Evolutionary conservation across 805 yeast genomes (phyloP), one percentile per base, ranked within the genome.

Genomic region (Ogataea degrootiae): DNA sequence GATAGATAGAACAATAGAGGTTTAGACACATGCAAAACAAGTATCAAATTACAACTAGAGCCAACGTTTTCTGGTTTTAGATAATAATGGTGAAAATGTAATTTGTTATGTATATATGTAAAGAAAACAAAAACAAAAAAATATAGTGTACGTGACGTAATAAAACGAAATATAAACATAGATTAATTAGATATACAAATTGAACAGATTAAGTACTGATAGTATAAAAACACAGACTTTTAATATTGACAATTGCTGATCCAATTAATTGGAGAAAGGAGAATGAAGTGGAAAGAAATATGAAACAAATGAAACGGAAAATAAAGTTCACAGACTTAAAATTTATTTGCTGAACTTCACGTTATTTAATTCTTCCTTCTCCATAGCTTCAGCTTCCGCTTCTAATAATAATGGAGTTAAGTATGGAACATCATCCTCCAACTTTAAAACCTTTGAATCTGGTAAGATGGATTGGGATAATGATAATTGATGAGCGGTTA

Each of bases 301-400:
- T 15, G 15, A 4, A 12, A 34, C 6, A 34, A 5, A n/a, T 15
- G 15, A 34, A 34, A 2, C n/a, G 14, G n/a, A 34, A 12, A 12
- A 34, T 34, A 34, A 34, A 34, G 11, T 26, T 26, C 11, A 26
- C 11, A 26, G 7, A 34, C 21, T 26, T 26, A 14, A 26, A 37
- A 34, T 29, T 42, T 36, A 37, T 42, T 36, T 42, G 33, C 37
- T 33, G 9, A 43, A 7, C 26, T 37, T 72, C 58, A 88, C 75
- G 77, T 87, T 85, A 77, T 94, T 96, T 65, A 94, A 82, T 65
- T 85, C 94, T 53, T 77, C 83, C 73, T 85, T 89, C 77, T 94
- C 99, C 55, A 78, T 75, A 43, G 83, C 85, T 71, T 88, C 97
- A 61, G 87, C 88, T 76, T 94, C 98, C 52, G 92, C 95, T 76